phyloP scores from a whole-genome alignment of 169 alveolate species.

The Eimeria praecox region DNA sequence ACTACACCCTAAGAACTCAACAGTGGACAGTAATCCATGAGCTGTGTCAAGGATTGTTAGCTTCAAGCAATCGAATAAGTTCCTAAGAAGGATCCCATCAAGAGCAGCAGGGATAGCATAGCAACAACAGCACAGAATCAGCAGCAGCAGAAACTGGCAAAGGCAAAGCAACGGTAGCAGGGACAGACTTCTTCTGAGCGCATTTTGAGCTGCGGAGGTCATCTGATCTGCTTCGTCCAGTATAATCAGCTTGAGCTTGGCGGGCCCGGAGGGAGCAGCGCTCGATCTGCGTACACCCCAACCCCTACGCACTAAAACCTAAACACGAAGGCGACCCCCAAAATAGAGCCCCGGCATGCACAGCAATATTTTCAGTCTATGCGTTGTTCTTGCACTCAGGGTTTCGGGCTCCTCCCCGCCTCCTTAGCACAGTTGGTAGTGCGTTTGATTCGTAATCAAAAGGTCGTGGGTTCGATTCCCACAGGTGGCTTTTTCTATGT shows the following conservation, averaged over 20 bases:
- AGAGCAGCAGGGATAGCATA: not conserved
- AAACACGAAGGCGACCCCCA: not conserved
- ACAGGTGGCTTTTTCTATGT: constrained; percentile 71
- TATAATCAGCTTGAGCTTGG: constrained; percentile 93
- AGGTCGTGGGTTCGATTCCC: constrained; percentile 83
- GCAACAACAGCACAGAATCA: not conserved
- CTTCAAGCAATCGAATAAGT: not conserved
- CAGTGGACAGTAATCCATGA: not conserved
- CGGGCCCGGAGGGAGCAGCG: constrained; percentile 48
- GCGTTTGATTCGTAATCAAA: constrained; percentile 83
- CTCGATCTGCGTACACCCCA: constrained; percentile 10
- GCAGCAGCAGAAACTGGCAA: not conserved
- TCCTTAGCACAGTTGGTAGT: constrained; percentile 83
- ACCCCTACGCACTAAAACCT: not conserved
- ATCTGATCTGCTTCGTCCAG: constrained; percentile 99
- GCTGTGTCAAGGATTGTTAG: not conserved
- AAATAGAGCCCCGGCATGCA: not conserved
- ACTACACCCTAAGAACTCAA: not conserved
- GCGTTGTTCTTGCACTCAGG: not conserved
- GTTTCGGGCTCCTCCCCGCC: constrained; percentile 38
- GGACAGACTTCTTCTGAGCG: constrained; percentile 95
- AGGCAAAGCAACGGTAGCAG: not conserved
- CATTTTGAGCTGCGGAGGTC: constrained; percentile 99
- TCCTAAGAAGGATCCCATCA: not conserved
- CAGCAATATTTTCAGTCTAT: not conserved